phyloP scores from a whole-genome alignment of 1,284 basidiomycete species.

The Papiliotrema fonsecae region DNA sequence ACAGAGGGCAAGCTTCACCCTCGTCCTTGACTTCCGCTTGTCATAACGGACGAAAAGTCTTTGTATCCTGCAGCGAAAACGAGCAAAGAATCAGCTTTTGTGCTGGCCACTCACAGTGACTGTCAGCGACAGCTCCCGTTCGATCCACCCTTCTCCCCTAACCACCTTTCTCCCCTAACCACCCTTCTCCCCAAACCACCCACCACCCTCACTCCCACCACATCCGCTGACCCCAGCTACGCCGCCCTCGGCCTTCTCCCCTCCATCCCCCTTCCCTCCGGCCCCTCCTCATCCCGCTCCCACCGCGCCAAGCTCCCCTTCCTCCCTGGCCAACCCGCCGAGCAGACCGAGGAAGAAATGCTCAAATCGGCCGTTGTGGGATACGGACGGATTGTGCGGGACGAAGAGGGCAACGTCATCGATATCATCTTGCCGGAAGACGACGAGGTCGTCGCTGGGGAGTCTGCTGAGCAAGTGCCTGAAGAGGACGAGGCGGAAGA shows the following conservation, averaged over 20 bases:
- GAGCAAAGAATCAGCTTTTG: too few relatives aligned
- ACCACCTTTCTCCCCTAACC: too few relatives aligned
- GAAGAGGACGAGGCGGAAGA: conserved; percentile 14
- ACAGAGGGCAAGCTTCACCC: too few relatives aligned
- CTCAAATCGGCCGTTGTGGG: conserved; percentile 45
- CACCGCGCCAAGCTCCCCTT: conserved; percentile 46
- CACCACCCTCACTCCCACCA: background rate
- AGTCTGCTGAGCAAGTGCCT: conserved; percentile 5
- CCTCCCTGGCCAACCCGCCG: conserved; percentile 51
- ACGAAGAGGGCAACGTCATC: conserved; percentile 73
- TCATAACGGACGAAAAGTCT: too few relatives aligned
- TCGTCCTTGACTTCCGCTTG: too few relatives aligned
- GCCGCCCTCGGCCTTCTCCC: conserved; percentile 46
- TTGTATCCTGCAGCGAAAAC: too few relatives aligned
- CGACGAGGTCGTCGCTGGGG: conserved; percentile 43
- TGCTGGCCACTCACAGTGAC: too few relatives aligned
- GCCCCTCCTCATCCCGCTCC: conserved; percentile 21
- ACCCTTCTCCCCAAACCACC: too few relatives aligned
- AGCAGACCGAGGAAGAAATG: conserved; percentile 1
- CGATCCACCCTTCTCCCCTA: too few relatives aligned
- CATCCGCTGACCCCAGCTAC: conserved; percentile 29
- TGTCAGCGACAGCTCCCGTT: too few relatives aligned
- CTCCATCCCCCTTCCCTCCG: conserved; percentile 35
- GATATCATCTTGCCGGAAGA: conserved; percentile 66
- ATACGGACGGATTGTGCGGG: conserved; percentile 78